Conservation (phyloP, 2,329 filamentous ascomycete genomes). For the Cladosporium sp. region DNA sequence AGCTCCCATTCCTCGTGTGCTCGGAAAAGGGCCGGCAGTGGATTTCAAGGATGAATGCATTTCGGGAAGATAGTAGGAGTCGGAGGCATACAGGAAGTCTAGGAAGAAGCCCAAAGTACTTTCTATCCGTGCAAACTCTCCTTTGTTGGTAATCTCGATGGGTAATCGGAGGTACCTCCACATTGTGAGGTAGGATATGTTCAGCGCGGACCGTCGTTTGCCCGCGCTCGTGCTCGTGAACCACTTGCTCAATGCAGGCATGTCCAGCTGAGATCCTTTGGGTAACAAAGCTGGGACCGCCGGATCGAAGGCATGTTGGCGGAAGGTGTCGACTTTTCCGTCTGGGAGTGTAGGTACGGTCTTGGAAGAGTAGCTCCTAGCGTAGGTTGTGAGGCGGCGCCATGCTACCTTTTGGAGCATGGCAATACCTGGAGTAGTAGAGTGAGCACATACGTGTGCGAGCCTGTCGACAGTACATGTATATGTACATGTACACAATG, state of each 20-base stretch:
- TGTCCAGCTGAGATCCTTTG: slow-evolving; percentile 36
- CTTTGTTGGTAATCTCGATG: slow-evolving; percentile 52
- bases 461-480: neutral
- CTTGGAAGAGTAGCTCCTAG: neutral
- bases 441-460: neutral
- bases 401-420: neutral
- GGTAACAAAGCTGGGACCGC: slow-evolving; percentile 52
- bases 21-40: slow-evolving; percentile 19
- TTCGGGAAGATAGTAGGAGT: slow-evolving; percentile 9
- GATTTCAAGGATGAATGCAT: too few relatives aligned
- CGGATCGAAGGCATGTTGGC: slow-evolving; percentile 48
- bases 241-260: slow-evolving; percentile 59
- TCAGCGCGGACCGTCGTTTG: neutral
- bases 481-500: neutral
- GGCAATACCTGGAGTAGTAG: neutral
- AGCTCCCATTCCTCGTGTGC: neutral
- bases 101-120: slow-evolving; percentile 64
- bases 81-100: slow-evolving; percentile 40
- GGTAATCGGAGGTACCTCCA: slow-evolving; percentile 52
- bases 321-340: slow-evolving; percentile 43
- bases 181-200: slow-evolving; percentile 38
- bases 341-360: slow-evolving; percentile 24
- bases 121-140: slow-evolving; percentile 53
- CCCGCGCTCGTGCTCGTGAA: slow-evolving; percentile 37
- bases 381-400: neutral